A percentile compares a stretch with the other conserved stretches of the same genome.
These are phyloP conservation scores for Russula sp. DNA, from an alignment of 768 basidiomycete species.

Conservation along the genomic window DNA sequence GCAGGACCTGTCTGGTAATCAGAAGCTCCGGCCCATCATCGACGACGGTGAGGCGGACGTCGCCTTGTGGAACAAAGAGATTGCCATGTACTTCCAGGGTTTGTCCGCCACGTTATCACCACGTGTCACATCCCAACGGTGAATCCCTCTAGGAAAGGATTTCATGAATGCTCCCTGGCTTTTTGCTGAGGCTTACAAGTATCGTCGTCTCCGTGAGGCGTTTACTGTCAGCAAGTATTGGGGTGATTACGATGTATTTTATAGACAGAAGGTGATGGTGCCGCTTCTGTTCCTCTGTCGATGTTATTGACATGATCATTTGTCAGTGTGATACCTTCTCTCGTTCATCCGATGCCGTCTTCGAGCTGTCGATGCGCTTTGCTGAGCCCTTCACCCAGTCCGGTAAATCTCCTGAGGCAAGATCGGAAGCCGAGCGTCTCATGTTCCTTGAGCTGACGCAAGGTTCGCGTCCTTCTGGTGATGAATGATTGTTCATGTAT, in stretches of 20 bases:
- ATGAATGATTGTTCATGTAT: constrained; percentile 4
- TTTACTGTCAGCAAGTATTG: constrained; percentile 90
- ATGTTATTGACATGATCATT: background rate
- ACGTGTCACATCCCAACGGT: background rate
- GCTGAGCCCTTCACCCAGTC: constrained; percentile 72
- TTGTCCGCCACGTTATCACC: constrained; percentile 20
- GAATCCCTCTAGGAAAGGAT: constrained; percentile 53
- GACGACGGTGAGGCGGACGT: constrained; percentile 92
- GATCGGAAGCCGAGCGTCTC: constrained; percentile 65
- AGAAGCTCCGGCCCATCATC: constrained; percentile 78
- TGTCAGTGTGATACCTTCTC: constrained; percentile 89
- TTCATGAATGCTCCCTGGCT: constrained; percentile 97
- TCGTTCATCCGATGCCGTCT: constrained; percentile 86
- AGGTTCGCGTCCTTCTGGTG: constrained; percentile 40
- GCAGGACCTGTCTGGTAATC: constrained; percentile 78
- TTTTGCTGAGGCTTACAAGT: constrained; percentile 93
- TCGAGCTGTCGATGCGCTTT: constrained; percentile 89
- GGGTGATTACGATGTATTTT: constrained; percentile 91
- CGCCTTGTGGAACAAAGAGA: constrained; percentile 95
- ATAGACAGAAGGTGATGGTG: constrained; percentile 72
- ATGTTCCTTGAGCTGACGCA: constrained; percentile 94
- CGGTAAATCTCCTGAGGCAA: constrained; percentile 45
- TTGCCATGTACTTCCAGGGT: constrained; percentile 92
- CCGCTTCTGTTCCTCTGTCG: background rate
- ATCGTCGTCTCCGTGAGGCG: constrained; percentile 86